Conservation (phyloP, 352 stramenopile genomes). For the Globisporangium nodosum region DNA sequence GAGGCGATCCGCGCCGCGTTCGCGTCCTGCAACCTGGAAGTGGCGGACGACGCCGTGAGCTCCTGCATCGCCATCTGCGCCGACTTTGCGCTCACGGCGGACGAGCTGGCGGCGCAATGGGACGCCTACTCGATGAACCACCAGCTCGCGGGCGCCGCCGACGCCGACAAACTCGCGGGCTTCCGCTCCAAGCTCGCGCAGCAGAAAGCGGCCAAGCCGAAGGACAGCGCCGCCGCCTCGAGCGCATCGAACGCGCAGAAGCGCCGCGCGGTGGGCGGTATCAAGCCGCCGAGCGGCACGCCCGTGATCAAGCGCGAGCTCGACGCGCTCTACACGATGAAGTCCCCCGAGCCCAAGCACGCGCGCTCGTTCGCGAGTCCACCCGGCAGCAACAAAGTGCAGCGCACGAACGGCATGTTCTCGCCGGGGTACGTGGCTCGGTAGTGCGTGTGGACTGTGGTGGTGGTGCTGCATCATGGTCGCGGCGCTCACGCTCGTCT, state of each 20-base stretch:
- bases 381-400: conserved; percentile 48
- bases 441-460: not conserved
- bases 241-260: conserved; percentile 23
- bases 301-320: conserved; percentile 73
- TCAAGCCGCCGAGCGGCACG: conserved; percentile 33
- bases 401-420: conserved; percentile 65
- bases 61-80: conserved; percentile 64
- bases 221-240: conserved; percentile 19
- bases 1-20: conserved; percentile 65
- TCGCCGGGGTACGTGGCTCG: conserved; percentile 43
- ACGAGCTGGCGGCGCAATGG: conserved; percentile 76
- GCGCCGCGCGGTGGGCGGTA: conserved; percentile 21
- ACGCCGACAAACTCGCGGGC: conserved; percentile 49
- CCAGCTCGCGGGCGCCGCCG: conserved; percentile 51
- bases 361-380: conserved; percentile 57
- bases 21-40: conserved; percentile 65
- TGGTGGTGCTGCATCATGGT: too few relatives aligned
- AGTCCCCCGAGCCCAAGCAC: conserved; percentile 69
- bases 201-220: conserved; percentile 39
- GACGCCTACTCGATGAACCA: conserved; percentile 87
- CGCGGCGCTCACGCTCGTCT: not conserved
- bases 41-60: conserved; percentile 55
- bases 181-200: conserved; percentile 72
- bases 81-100: conserved; percentile 73
- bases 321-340: conserved; percentile 64